Base-by-base conservation (phyloP, 345 rosid species). In the Salix arbutifolia region DNA sequence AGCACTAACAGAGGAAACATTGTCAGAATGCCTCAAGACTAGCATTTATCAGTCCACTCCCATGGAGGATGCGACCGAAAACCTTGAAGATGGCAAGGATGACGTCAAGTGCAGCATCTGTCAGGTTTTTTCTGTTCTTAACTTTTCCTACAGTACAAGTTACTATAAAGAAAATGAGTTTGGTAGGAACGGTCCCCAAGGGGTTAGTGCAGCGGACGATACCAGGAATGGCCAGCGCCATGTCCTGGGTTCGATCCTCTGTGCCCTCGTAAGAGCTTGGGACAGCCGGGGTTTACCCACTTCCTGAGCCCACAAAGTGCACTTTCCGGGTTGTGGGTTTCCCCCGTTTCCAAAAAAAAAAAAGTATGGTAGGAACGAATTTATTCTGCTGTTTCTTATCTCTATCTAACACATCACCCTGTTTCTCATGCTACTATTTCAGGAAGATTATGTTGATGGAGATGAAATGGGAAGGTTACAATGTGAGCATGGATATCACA, bases 71-170 rank as follows among this genome's bases (percentile, higher is more conserved):
- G 81, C 38, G 48, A 75, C 73, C 78, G 35, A 70, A 14, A 73
- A 65, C 74, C 65, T 70, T 76, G 65, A 76, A 48, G 79, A 73
- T 44, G 79, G 80, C 74, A 85, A 85, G 66, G 84, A 86, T 72
- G 97, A 89, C 74, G 79, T 80, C 67, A 96, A 89, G 81, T 96
- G 99, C 91, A 94, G 95, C 71, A 84, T 96, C 77, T 96, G 99
- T 80, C 98, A 96, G 97, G 99, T 96, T 0, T n/a, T 56, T 58
- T 58, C 62, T 58, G 28, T 58, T 58, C 62, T 1, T 58, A n/a
- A 58, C 25, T 56, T 21, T 56, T 56, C 62, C 28, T n/a, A n/a
- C 5, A n/a, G 10, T 18, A 31, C 58, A 10, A 13, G 33, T 56
- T 18, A 52, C 23, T 31, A 37, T 66, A 26, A 61, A 14, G 65